A percentile compares a stretch with the other conserved stretches of the same genome.
phyloP scores from a whole-genome alignment of 2,329 filamentous ascomycete species.

The Beauveria varroae region DNA sequence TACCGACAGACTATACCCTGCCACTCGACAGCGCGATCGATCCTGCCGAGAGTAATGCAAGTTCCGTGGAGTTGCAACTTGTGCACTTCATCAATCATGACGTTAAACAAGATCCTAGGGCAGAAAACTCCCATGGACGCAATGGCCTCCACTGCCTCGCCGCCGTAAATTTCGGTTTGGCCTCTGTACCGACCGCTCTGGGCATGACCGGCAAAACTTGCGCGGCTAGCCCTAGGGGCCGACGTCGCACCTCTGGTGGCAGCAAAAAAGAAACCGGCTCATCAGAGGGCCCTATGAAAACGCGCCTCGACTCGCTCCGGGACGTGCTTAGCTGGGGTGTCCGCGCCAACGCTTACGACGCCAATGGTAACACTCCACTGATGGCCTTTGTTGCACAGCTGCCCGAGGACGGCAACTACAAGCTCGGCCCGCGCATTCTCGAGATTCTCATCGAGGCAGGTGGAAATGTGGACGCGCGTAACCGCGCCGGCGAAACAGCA shows the following conservation, averaged over 20 bases:
- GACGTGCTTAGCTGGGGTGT: slow-evolving; percentile 31
- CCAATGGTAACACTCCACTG: slow-evolving; percentile 43
- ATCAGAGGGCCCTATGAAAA: slow-evolving; percentile 21
- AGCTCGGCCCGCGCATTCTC: slow-evolving; percentile 37
- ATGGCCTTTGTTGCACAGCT: slow-evolving; percentile 47
- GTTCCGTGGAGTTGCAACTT: slow-evolving; percentile 22
- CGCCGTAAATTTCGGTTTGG: slow-evolving; percentile 38
- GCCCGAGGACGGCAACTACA: slow-evolving; percentile 43
- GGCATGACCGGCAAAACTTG: slow-evolving; percentile 6
- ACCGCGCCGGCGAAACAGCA: slow-evolving; percentile 47
- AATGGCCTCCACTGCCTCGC: slow-evolving; percentile 54
- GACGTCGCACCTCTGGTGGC: neutral
- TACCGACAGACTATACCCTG: slow-evolving; percentile 13
- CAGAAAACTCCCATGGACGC: slow-evolving; percentile 35
- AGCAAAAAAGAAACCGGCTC: slow-evolving; percentile 24
- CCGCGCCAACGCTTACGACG: slow-evolving; percentile 46
- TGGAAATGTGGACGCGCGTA: slow-evolving; percentile 42
- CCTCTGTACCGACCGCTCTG: slow-evolving; percentile 20
- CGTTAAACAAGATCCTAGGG: slow-evolving; percentile 22
- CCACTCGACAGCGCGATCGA: slow-evolving; percentile 16
- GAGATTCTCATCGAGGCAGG: slow-evolving; percentile 33
- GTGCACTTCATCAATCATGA: slow-evolving; percentile 29
- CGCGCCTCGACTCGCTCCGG: slow-evolving; percentile 20
- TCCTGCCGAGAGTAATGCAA: slow-evolving; percentile 17
- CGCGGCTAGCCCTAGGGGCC: neutral